Evolutionary conservation across 2,329 filamentous ascomycete genomes (phyloP).

Genomic region (Sclerotinia glacialis): DNA sequence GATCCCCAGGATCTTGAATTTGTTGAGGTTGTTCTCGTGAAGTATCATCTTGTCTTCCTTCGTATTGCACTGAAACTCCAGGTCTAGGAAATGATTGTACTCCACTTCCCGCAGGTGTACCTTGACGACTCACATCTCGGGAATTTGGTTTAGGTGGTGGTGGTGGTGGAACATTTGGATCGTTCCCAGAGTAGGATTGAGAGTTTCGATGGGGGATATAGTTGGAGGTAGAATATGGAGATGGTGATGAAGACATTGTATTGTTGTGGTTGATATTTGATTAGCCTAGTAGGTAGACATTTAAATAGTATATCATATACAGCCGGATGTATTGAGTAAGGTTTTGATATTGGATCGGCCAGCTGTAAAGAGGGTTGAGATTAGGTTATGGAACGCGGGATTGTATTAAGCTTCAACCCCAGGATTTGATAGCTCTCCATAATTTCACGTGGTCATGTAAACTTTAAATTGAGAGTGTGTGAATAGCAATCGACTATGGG

Average conservation of each 20-base stretch:
- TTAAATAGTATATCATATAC: background rate
- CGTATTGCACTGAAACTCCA: slow-evolving; percentile 27
- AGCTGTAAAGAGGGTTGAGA: background rate
- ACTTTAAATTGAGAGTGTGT: background rate
- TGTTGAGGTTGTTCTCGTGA: slow-evolving; percentile 33
- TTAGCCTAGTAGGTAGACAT: background rate
- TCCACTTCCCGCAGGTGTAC: slow-evolving; percentile 54
- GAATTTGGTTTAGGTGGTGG: slow-evolving; percentile 70
- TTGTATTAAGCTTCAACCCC: slow-evolving; percentile 11
- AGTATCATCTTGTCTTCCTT: slow-evolving; percentile 25
- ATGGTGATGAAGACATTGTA: slow-evolving; percentile 31
- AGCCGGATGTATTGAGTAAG: background rate
- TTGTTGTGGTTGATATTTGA: background rate
- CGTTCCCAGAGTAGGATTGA: slow-evolving; percentile 39
- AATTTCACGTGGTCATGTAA: background rate
- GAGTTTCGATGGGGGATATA: slow-evolving; percentile 31
- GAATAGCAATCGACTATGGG: background rate
- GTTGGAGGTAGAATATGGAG: slow-evolving; percentile 32
- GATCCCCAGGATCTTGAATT: slow-evolving; percentile 59
- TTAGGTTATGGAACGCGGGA: background rate
- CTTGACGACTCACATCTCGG: slow-evolving; percentile 65
- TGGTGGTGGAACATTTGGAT: slow-evolving; percentile 59
- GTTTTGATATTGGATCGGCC: background rate
- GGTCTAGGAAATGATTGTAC: slow-evolving; percentile 36
- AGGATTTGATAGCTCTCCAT: background rate